Conservation (phyloP, 768 basidiomycete genomes). For the Gloeopeniophorella convolvens region DNA sequence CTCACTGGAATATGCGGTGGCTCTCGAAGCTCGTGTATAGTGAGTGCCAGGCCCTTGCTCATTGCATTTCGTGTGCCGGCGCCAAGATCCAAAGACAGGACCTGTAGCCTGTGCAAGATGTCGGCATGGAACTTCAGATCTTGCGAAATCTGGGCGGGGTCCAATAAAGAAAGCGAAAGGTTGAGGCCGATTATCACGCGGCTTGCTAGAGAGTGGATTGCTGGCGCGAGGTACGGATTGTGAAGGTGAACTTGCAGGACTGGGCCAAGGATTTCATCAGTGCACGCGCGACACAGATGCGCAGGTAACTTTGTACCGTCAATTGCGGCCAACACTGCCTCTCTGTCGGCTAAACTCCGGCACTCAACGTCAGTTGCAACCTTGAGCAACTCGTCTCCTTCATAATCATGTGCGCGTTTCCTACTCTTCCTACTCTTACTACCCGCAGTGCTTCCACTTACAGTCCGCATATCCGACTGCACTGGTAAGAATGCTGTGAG, state of each 20-base stretch:
- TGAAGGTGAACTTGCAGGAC: conserved; percentile 44
- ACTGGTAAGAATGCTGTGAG: conserved; percentile 15
- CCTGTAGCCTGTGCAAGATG: conserved; percentile 42
- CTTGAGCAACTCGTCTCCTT: conserved; percentile 70
- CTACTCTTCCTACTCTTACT: conserved; percentile 49
- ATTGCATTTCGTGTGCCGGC: conserved; percentile 51
- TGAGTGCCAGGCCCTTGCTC: conserved; percentile 54
- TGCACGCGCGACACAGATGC: background rate
- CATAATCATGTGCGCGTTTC: conserved; percentile 63
- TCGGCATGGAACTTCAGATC: conserved; percentile 42
- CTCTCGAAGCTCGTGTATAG: conserved; percentile 32
- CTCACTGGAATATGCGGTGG: conserved; percentile 24
- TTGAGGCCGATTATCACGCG: conserved; percentile 53
- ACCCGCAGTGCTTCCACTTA: conserved; percentile 17
- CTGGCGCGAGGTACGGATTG: conserved; percentile 43
- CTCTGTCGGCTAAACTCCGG: conserved; percentile 42
- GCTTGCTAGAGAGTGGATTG: conserved; percentile 51
- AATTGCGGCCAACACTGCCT: conserved; percentile 46
- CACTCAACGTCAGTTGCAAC: conserved; percentile 41
- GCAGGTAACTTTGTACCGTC: conserved; percentile 43
- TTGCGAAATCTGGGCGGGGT: conserved; percentile 47
- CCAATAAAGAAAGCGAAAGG: conserved; percentile 49
- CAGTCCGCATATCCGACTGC: conserved; percentile 29
- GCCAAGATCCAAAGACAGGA: conserved; percentile 41
- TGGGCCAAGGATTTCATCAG: background rate